These are phyloP conservation scores for Clavispora phyllophila DNA, from an alignment of 805 yeast species.

Conservation along the genomic window DNA sequence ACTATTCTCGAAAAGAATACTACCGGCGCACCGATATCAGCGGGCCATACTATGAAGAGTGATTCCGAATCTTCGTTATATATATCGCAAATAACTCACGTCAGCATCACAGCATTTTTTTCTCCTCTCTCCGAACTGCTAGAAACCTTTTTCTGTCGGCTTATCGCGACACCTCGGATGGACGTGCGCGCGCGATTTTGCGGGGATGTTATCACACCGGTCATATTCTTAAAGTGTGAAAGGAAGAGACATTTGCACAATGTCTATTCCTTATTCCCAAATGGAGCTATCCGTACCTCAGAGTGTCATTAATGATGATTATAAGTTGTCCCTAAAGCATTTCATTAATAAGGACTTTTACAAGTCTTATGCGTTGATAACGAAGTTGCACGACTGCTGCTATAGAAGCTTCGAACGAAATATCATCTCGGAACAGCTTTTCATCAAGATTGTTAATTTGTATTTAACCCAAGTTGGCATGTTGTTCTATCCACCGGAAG, in stretches of 20 bases:
- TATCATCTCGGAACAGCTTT: constrained; percentile 23
- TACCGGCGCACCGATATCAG: constrained; percentile 4
- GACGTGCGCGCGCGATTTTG: background rate
- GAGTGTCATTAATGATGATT: constrained; percentile 13
- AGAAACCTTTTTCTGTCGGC: background rate
- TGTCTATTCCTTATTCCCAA: background rate
- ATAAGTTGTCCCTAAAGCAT: constrained; percentile 32
- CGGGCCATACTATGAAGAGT: constrained; percentile 16
- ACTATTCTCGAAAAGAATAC: constrained; percentile 9
- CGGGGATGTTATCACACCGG: background rate
- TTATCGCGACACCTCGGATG: background rate
- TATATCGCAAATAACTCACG: too few relatives aligned
- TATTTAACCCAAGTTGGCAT: constrained; percentile 35
- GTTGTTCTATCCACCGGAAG: constrained; percentile 6
- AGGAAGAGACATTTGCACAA: background rate
- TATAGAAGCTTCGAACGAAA: constrained; percentile 20
- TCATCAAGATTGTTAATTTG: constrained; percentile 29
- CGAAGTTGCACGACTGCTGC: constrained; percentile 18
- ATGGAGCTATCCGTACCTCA: constrained; percentile 12
- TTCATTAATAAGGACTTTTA: constrained; percentile 35
- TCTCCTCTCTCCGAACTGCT: too few relatives aligned
- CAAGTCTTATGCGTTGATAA: constrained; percentile 26
- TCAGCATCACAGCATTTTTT: too few relatives aligned
- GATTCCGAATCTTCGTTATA: background rate
- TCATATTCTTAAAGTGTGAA: background rate